Evolutionary conservation across 2,329 filamentous ascomycete species (phyloP), one percentile per base, ranked within the genome.

Genomic region (Phialophora macrospora): DNA sequence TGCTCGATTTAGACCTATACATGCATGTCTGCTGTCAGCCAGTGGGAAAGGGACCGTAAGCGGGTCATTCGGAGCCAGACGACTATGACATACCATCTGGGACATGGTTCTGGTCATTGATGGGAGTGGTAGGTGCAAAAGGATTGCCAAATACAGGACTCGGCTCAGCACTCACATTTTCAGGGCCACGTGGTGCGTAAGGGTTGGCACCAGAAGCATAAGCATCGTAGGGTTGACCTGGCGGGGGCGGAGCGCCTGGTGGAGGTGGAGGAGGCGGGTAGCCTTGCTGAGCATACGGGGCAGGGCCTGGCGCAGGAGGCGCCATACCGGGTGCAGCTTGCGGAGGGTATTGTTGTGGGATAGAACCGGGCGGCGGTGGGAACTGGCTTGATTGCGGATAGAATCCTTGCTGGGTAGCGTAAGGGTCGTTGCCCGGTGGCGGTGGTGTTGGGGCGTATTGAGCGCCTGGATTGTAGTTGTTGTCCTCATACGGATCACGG

Each of bases 81-180:
- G 66, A 68, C 65, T 63, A 63, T 64, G 76, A 81, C 79, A 75
- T 79, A 81, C 79, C 79, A 77, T 79, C 74, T 65, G 67, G 64
- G 71, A 74, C 69, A 72, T 71, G 75, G 72, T 75, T 71, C 73
- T 76, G 72, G 73, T 76, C 74, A 74, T 65, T 68, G 17, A 49
- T 60, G 62, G 73, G 72, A 73, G 74, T 69, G 71, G 73, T 74
- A 74, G 65, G 57, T 67, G 56, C 48, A 63, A 67, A 67, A 67
- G 62, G 57, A 69, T 67, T 55, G 64, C 67, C 67, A 69, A 65
- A 62, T 46, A 72, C 71, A 73, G 72, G 73, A 69, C 73, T 74
- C 69, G 70, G 69, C 70, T 73, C 74, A 75, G 75, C 75, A 82
- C 81, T 82, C 80, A 83, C 81, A 81, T 82, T 82, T 74, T 82